These are phyloP conservation scores for Mycena galericulata DNA, from an alignment of 768 basidiomycete species.

Conservation along the genomic window DNA sequence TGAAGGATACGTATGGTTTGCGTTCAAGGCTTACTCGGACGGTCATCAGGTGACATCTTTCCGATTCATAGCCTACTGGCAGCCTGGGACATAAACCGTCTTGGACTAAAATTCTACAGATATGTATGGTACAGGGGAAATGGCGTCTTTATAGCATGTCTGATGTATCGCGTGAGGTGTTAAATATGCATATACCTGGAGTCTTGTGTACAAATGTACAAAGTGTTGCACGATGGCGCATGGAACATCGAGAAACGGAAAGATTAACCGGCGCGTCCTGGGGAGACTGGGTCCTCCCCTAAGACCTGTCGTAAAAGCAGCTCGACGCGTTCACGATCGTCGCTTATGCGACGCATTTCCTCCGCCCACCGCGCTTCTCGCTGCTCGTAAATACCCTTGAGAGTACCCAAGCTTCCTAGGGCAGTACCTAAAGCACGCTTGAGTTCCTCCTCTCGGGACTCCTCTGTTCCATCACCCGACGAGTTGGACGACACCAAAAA, in stretches of 20 bases:
- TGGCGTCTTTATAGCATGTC: neutral
- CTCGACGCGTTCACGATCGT: constrained; percentile 77
- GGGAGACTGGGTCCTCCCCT: constrained; percentile 41
- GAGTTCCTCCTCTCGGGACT: constrained; percentile 71
- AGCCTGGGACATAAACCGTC: too few species aligned
- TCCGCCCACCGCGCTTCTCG: constrained; percentile 77
- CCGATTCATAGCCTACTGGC: too few species aligned
- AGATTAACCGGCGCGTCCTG: constrained; percentile 21
- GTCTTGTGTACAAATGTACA: neutral
- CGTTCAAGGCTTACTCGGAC: too few species aligned
- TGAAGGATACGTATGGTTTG: too few species aligned
- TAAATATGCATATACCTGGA: neutral
- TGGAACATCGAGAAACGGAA: neutral
- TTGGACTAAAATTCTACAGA: neutral
- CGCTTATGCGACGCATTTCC: constrained; percentile 72
- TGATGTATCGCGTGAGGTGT: neutral
- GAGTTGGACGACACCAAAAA: constrained; percentile 59
- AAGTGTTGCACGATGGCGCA: neutral
- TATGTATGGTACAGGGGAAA: neutral
- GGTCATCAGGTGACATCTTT: too few species aligned
- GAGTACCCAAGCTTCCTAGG: constrained; percentile 70
- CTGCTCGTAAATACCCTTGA: constrained; percentile 76
- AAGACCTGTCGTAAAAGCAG: constrained; percentile 75
- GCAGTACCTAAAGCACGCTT: constrained; percentile 77
- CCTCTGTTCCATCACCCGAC: constrained; percentile 68